Conservation (phyloP, 306 rosid genomes). For the Begonia masoniana region DNA sequence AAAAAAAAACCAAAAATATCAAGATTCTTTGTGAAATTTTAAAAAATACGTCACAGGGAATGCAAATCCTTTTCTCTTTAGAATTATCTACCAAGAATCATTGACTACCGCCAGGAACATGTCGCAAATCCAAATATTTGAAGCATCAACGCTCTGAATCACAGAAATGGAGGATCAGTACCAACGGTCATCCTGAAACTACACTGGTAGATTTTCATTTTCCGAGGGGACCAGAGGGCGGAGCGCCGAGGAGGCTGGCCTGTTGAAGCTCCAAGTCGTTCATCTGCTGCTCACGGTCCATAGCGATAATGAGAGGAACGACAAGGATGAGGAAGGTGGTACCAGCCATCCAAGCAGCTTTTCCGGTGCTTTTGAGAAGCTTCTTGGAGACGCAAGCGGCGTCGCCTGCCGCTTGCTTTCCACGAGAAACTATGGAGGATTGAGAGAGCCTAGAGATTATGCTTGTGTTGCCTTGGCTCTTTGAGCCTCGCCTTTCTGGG, state of each 20-base stretch:
- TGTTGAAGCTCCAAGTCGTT: constrained; percentile 22
- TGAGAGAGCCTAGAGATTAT: constrained; percentile 35
- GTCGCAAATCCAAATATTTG: neutral
- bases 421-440: constrained; percentile 39
- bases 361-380: constrained; percentile 22
- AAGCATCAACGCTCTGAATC: neutral
- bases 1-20: neutral
- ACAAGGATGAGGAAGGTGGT: constrained; percentile 18
- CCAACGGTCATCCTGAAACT: constrained; percentile 1
- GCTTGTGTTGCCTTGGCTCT: constrained; percentile 16
- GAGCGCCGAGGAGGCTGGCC: constrained; percentile 14
- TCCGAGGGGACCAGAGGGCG: constrained; percentile 15
- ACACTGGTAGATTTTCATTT: constrained; percentile 24
- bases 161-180: neutral
- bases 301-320: constrained; percentile 20
- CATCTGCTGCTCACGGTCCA: constrained; percentile 27
- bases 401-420: constrained; percentile 43
- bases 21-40: too few relatives aligned
- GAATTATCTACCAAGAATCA: too few relatives aligned
- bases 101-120: too few relatives aligned
- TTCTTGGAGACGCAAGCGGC: constrained; percentile 15
- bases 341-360: constrained; percentile 21
- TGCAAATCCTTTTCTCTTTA: too few relatives aligned
- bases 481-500: constrained; percentile 44
- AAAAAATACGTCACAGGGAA: too few relatives aligned